Percentiles rank a stretch among this genome's conserved stretches.
These are phyloP conservation scores for Cystobasidium sp. DNA, from an alignment of 1,284 basidiomycete genomes.

Conservation along the genomic window DNA sequence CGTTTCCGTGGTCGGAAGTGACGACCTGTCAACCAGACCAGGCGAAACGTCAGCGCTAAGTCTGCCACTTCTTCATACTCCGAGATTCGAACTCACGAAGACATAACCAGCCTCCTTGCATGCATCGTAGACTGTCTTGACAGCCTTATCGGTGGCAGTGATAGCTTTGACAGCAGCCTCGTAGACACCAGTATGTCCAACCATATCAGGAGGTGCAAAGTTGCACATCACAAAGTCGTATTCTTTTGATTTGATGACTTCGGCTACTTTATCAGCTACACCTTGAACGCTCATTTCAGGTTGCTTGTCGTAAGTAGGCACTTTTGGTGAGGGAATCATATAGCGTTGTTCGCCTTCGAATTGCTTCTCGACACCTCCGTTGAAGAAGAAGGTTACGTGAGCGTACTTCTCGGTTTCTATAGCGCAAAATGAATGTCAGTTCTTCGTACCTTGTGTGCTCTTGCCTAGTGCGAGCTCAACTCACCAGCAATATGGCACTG, in stretches of 20 bases:
- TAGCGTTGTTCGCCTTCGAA: slow-evolving; percentile 79
- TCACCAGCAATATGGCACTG: slow-evolving; percentile 74
- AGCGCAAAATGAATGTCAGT: not conserved
- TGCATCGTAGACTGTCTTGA: slow-evolving; percentile 80
- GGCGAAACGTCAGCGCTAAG: not conserved
- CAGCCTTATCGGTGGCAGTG: slow-evolving; percentile 78
- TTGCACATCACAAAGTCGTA: slow-evolving; percentile 93
- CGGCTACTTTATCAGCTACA: slow-evolving; percentile 85
- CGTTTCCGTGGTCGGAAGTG: slow-evolving; percentile 84
- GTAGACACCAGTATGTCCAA: slow-evolving; percentile 85
- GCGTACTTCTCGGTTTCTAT: slow-evolving; percentile 91
- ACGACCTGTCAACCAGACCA: slow-evolving; percentile 60
- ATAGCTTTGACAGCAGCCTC: slow-evolving; percentile 86
- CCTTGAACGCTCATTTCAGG: slow-evolving; percentile 83
- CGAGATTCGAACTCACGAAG: slow-evolving; percentile 57
- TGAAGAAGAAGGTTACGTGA: slow-evolving; percentile 96
- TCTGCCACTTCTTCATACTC: not conserved
- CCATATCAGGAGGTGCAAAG: slow-evolving; percentile 94
- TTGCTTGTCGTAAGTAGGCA: slow-evolving; percentile 83
- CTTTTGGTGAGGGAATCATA: slow-evolving; percentile 86
- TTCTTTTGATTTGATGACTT: slow-evolving; percentile 70
- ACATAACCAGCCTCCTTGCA: slow-evolving; percentile 82
- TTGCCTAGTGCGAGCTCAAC: not conserved
- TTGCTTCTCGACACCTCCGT: slow-evolving; percentile 89
- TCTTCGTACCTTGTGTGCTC: not conserved